Conservation (phyloP, 345 rosid species). For the Dovyalis caffra region DNA sequence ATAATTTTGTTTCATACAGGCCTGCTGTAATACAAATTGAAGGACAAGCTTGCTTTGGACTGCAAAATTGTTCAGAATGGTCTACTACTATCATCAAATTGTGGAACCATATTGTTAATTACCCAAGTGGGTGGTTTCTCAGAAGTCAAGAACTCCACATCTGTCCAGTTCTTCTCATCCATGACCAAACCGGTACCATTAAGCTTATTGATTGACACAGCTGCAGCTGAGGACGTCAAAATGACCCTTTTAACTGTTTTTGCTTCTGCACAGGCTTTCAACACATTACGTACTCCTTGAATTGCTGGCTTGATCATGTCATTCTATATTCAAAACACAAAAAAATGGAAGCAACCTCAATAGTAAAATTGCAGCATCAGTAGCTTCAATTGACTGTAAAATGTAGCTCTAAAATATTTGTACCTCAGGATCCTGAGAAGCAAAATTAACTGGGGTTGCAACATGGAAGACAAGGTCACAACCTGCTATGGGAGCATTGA, state of each 20-base stretch:
- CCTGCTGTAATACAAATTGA: background rate
- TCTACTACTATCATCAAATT: no score
- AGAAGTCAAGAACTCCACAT: constrained; percentile 57
- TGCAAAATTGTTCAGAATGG: no score
- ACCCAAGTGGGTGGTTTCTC: constrained; percentile 91
- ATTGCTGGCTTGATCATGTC: constrained; percentile 91
- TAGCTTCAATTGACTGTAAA: background rate
- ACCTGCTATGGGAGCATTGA: constrained; percentile 52
- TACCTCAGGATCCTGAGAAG: constrained; percentile 87
- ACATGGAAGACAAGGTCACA: constrained; percentile 83
- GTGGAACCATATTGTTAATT: background rate
- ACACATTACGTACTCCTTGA: constrained; percentile 75
- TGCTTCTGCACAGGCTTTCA: constrained; percentile 61
- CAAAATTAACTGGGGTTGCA: constrained; percentile 85
- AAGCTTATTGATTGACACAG: constrained; percentile 61
- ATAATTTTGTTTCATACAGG: background rate
- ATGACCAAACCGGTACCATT: constrained; percentile 59
- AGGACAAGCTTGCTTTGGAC: background rate
- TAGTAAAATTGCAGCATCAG: background rate
- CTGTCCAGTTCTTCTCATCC: constrained; percentile 75
- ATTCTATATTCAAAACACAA: constrained; percentile 37
- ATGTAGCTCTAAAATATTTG: background rate
- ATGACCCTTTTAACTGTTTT: constrained; percentile 71
- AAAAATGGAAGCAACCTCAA: background rate
- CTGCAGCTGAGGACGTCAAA: constrained; percentile 91